Conservation (phyloP, 305 asterid genomes). For the Fraxinus sp. region DNA sequence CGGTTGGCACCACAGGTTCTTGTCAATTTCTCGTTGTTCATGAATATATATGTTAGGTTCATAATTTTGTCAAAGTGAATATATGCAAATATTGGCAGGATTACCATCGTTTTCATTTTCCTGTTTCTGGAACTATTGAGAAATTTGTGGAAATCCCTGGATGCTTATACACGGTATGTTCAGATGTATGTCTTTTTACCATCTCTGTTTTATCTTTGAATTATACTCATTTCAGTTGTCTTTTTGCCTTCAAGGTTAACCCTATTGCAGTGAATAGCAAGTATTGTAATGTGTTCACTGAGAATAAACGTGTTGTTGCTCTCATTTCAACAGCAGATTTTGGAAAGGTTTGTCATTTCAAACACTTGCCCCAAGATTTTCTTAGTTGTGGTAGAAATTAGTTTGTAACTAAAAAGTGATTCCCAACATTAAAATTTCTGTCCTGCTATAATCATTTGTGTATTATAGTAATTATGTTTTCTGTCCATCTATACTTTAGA, state of each 20-base stretch:
- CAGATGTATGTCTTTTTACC: constrained; percentile 17
- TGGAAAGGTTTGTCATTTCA: constrained; percentile 76
- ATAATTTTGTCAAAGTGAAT: constrained; percentile 6
- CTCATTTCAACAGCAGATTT: constrained; percentile 78
- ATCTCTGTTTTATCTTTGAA: constrained; percentile 22
- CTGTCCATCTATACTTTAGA: not conserved
- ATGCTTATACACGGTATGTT: constrained; percentile 82
- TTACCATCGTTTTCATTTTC: constrained; percentile 91
- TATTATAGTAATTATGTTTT: not conserved
- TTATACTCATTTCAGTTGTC: constrained; percentile 29
- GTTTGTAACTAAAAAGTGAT: not conserved
- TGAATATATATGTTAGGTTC: constrained; percentile 15
- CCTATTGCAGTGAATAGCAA: constrained; percentile 99
- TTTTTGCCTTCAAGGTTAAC: constrained; percentile 64
- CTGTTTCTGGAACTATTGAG: constrained; percentile 91
- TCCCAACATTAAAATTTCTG: not conserved
- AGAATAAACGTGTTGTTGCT: constrained; percentile 85
- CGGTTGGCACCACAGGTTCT: constrained; percentile 98
- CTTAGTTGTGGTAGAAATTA: not conserved
- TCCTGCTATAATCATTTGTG: not conserved
- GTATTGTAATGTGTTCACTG: constrained; percentile 97
- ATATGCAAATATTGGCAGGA: constrained; percentile 56
- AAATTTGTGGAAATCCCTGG: constrained; percentile 82
- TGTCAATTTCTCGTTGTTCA: constrained; percentile 23
- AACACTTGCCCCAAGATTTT: constrained; percentile 13